Evolutionary conservation across 257 asterid species (phyloP), one percentile per base, ranked within the genome.

Genomic region (Capsicum rhomboideum): DNA sequence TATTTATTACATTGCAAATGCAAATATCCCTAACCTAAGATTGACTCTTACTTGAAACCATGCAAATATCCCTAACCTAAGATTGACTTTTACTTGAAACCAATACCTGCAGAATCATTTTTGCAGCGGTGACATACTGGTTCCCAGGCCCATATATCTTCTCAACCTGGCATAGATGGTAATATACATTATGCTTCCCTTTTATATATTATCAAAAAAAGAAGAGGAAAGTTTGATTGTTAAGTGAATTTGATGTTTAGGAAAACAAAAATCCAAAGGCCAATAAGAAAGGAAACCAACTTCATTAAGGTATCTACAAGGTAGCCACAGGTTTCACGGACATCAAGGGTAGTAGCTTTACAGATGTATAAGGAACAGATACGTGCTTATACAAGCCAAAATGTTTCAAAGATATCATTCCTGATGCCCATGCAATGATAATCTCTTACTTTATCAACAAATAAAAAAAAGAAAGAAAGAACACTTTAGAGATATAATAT

Each of bases 111-210:
- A 96, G 97, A 89, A 96, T 91, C 99, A 96, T 94, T 92, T 96
- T 96, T 61, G 98, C 99, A 56, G 99, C 98, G 0, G 98, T 96
- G 80, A 96, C 99, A 89, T 92, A 96, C 93, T 96, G 98, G 85
- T 96, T 96, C 88, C 99, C 98, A 84, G 98, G 99, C 85, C 99
- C 99, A 87, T 88, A 93, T 86, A 96, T 90, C 93, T 96, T 96
- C 85, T 94, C 98, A 87, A 93, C 98, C 98, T 94, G 88, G 87
- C 67, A 82, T 18, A 92, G 18, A 81, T 71, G 68, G 46, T 67
- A 87, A 50, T 69, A 58, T 44, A 75, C 83, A 86, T n/a, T 52
- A 64, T 80, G 71, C 68, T 78, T 75, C 26, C 44, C 17, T 26
- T n/a, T 75, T 46, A 74, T 11, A 50, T 84, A 86, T 75, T 21